phyloP scores from a whole-genome alignment of 257 asterid species.

The Lantana camara region DNA sequence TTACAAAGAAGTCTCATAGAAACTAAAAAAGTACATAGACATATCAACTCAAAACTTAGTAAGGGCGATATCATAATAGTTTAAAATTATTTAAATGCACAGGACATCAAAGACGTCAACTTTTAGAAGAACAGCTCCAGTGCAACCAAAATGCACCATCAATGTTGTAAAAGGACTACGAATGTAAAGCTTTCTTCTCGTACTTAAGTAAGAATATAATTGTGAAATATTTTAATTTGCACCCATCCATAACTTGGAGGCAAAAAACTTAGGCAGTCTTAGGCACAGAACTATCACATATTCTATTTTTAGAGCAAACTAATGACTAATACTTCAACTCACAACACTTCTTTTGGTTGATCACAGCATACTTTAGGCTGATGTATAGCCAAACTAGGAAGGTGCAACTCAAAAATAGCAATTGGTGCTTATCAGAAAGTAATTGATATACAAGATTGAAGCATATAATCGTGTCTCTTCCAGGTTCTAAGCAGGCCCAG shows the following conservation, averaged over 20 bases:
- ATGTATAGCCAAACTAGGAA: background rate
- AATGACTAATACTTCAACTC: too few species aligned
- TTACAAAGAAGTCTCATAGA: background rate
- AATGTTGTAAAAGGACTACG: too few species aligned
- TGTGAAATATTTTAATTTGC: too few species aligned
- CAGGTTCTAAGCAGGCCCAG: background rate
- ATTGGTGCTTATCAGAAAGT: background rate
- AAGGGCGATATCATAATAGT: background rate
- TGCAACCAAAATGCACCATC: too few species aligned
- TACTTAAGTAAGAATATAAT: too few species aligned
- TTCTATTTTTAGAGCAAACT: too few species aligned
- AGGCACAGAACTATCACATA: too few species aligned
- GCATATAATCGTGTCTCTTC: background rate
- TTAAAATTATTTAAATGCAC: background rate
- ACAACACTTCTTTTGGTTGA: constrained; percentile 18
- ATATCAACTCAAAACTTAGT: background rate
- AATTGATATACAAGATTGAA: background rate
- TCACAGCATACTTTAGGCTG: background rate
- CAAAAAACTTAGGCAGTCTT: too few species aligned
- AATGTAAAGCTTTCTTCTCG: too few species aligned
- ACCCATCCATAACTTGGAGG: too few species aligned
- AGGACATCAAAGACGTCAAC: too few species aligned
- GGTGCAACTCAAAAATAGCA: background rate
- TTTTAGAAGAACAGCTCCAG: too few species aligned
- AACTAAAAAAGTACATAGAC: background rate